Evolutionary conservation across 2,329 filamentous ascomycete species (phyloP).

Genomic region (Sporothrix brasiliensis): DNA sequence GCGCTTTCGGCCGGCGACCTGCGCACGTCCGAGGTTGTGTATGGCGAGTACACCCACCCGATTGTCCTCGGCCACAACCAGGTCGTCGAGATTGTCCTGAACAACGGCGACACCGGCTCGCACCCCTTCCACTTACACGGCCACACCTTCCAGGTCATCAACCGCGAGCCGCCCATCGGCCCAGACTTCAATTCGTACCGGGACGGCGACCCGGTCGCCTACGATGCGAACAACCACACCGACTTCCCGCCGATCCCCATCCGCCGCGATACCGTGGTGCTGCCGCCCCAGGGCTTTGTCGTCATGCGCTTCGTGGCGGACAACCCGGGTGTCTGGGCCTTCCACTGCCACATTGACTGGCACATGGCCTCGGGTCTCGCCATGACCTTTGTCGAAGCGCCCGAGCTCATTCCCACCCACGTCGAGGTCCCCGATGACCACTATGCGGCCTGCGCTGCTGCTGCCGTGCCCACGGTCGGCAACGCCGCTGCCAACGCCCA

Average conservation of each 20-base stretch:
- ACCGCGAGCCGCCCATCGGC: conserved; percentile 62
- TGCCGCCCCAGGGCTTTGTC: conserved; percentile 67
- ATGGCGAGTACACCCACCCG: conserved; percentile 66
- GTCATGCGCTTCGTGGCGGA: conserved; percentile 69
- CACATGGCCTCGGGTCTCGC: conserved; percentile 69
- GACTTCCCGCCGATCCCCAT: conserved; percentile 61
- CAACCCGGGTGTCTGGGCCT: conserved; percentile 64
- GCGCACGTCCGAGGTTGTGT: conserved; percentile 62
- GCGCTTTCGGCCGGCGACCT: conserved; percentile 62
- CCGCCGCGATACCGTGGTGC: conserved; percentile 68
- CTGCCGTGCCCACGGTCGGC: conserved; percentile 37
- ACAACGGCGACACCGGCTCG: conserved; percentile 71
- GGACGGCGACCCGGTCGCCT: conserved; percentile 44
- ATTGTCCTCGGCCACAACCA: conserved; percentile 69
- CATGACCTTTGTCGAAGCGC: conserved; percentile 66
- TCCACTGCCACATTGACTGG: conserved; percentile 84
- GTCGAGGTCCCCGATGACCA: conserved; percentile 64
- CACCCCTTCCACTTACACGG: conserved; percentile 82
- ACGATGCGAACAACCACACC: conserved; percentile 36
- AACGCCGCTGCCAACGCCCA: conserved; percentile 41
- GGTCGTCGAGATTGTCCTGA: conserved; percentile 74
- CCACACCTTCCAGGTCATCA: conserved; percentile 66
- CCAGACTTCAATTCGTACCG: conserved; percentile 57
- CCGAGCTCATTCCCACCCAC: conserved; percentile 62
- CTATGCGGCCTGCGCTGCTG: conserved; percentile 57